Evolutionary conservation across 768 basidiomycete genomes (phyloP).

Genomic region (Amanita pseudoporphyria): DNA sequence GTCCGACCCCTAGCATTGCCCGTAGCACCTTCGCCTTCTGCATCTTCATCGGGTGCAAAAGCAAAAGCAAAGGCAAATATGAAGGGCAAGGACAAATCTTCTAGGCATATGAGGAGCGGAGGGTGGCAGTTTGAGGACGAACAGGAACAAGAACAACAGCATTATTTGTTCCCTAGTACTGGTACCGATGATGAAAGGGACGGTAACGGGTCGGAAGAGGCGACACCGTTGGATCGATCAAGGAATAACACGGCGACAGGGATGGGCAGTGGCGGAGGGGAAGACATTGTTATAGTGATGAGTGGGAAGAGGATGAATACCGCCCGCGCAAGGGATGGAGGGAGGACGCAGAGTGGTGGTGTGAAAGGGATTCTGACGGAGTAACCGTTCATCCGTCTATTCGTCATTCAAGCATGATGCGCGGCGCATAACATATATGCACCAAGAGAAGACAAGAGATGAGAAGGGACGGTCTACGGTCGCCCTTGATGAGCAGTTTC

Average conservation of each 20-base stretch:
- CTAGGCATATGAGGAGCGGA: neutral
- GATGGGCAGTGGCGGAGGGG: conserved; percentile 3
- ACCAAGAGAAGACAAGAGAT: neutral
- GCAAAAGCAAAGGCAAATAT: conserved; percentile 5
- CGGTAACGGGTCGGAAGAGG: neutral
- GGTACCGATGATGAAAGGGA: conserved; percentile 21
- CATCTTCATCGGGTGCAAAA: neutral
- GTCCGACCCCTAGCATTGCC: conserved; percentile 27
- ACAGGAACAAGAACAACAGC: conserved; percentile 19
- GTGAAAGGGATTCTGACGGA: conserved; percentile 62
- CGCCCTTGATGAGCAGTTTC: neutral
- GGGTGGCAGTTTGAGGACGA: neutral
- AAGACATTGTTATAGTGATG: conserved; percentile 12
- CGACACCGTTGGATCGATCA: conserved; percentile 13
- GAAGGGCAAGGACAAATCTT: neutral
- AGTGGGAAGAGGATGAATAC: conserved; percentile 50
- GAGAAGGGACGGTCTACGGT: neutral
- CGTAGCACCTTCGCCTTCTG: neutral
- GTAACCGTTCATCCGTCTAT: neutral
- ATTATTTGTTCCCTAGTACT: conserved; percentile 61
- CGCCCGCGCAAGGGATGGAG: conserved; percentile 67
- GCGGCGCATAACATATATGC: too few species aligned
- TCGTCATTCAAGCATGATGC: too few species aligned
- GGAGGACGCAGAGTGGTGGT: conserved; percentile 81
- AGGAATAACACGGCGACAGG: conserved; percentile 10